Evolutionary conservation across 306 rosid species (phyloP), one percentile per base, ranked within the genome.

Genomic region (Geum urbanum): DNA sequence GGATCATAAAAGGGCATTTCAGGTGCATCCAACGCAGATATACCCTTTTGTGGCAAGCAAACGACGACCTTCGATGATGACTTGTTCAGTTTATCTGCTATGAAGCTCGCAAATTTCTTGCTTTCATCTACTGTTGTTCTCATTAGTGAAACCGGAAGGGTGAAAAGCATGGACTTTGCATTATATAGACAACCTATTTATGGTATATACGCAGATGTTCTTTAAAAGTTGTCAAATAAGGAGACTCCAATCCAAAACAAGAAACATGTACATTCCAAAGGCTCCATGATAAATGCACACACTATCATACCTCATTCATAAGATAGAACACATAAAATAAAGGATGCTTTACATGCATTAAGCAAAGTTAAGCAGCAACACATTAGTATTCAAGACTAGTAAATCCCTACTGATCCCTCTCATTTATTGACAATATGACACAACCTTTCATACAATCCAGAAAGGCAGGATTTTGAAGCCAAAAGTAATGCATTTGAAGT

Each of bases 11-110:
- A 90, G 27, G 96, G 84, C 86, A 82, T 83, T 67, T 90, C 97
- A 4, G 79, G 90, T 62, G 89, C 86, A 84, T 92, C 98, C 85
- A 92, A 78, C 76, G 96, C 94, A 84, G 98, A 92, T 48, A 92
- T 20, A 65, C 98, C 98, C 67, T 88, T 88, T 78, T 86, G 84
- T 9, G 98, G 97, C 64, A 92, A 84, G 86, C 96, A 92, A 74
- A 90, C 90, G 74, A 86, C 40, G 16, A 88, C 80, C 81, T 82
- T 86, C 43, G 91, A 87, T 16, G 83, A 79, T 14, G 92, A 84
- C 46, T 72, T 88, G 68, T 92, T 86, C 63, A 92, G 81, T 59
- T 92, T 92, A 72, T 82, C 82, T 62, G 98, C 88, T 67, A 90
- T 92, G 70, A 92, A 92, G 12, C 79, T 72, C 64, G 97, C 96